Conservation (phyloP, 106 monocot genomes). For the Platanthera guangdongensis region DNA sequence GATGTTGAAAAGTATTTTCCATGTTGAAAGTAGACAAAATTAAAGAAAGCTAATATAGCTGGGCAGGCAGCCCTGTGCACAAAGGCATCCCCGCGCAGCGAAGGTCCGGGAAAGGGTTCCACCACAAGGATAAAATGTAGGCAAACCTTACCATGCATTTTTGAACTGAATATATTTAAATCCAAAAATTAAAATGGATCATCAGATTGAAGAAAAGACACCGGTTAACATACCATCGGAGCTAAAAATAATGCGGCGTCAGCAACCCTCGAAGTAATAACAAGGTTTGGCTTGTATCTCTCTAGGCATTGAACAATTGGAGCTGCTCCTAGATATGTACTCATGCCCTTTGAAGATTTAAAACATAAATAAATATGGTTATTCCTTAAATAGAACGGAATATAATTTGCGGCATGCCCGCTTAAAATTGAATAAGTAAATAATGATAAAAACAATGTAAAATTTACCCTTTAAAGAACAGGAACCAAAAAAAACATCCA, state of each 20-base stretch:
- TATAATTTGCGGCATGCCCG: neutral
- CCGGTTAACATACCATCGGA: constrained; percentile 67
- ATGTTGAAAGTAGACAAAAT: too few relatives aligned
- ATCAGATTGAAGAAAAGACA: neutral
- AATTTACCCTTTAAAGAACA: neutral
- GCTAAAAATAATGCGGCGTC: constrained; percentile 94
- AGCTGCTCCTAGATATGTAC: constrained; percentile 90
- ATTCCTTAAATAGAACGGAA: neutral
- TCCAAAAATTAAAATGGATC: neutral
- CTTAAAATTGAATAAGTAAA: neutral
- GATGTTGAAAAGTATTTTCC: too few relatives aligned
- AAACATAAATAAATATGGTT: constrained; percentile 1
- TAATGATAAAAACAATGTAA: neutral
- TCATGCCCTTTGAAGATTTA: constrained; percentile 46
- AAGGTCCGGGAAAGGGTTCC: too few relatives aligned
- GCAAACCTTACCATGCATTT: too few relatives aligned
- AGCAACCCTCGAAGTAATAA: constrained; percentile 88
- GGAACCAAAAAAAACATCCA: neutral
- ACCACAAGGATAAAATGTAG: too few relatives aligned
- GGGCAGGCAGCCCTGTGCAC: too few relatives aligned
- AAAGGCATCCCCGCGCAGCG: too few relatives aligned
- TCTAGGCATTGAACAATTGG: constrained; percentile 90
- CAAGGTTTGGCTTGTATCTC: constrained; percentile 69
- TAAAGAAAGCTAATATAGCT: too few relatives aligned
- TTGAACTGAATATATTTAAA: too few relatives aligned